A percentile compares a stretch with the other conserved stretches of the same genome.
phyloP scores from a whole-genome alignment of 495 filamentous ascomycete species.

The Aspergillus funiculosus region DNA sequence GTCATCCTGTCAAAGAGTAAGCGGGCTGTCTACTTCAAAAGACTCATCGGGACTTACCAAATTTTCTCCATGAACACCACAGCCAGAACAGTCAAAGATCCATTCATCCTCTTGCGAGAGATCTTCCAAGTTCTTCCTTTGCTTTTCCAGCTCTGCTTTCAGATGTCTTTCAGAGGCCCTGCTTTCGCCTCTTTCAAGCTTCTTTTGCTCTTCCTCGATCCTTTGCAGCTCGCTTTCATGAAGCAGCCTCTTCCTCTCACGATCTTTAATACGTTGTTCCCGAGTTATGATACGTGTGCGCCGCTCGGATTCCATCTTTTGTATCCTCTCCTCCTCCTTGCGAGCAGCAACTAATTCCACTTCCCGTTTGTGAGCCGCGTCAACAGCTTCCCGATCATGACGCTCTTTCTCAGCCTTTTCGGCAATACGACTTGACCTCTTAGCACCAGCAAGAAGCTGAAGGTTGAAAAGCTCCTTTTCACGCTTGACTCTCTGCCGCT shows the following conservation, averaged over 20 bases:
- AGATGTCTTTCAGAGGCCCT: slow-evolving; percentile 73
- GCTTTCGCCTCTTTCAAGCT: slow-evolving; percentile 53
- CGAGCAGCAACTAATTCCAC: slow-evolving; percentile 58
- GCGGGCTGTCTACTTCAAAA: background rate
- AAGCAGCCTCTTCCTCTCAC: slow-evolving; percentile 70
- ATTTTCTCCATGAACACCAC: slow-evolving; percentile 81
- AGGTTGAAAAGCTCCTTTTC: slow-evolving; percentile 76
- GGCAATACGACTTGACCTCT: slow-evolving; percentile 83
- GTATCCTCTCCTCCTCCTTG: slow-evolving; percentile 62
- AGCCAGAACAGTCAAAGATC: slow-evolving; percentile 88
- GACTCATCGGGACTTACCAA: slow-evolving; percentile 39
- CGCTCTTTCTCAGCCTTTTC: slow-evolving; percentile 73
- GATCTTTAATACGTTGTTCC: slow-evolving; percentile 75
- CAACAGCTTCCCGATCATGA: slow-evolving; percentile 60
- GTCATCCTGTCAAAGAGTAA: slow-evolving; percentile 59
- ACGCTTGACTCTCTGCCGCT: slow-evolving; percentile 60
- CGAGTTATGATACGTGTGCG: slow-evolving; percentile 78
- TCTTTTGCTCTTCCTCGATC: slow-evolving; percentile 71
- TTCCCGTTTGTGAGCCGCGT: slow-evolving; percentile 66
- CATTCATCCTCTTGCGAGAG: slow-evolving; percentile 77
- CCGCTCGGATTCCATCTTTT: slow-evolving; percentile 66
- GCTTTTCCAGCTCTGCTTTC: slow-evolving; percentile 69
- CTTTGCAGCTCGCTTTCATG: slow-evolving; percentile 79
- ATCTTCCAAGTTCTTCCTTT: slow-evolving; percentile 63
- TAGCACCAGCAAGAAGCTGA: slow-evolving; percentile 84